phyloP scores from a whole-genome alignment of 139 green algal species.

The Ulvella scutata region DNA sequence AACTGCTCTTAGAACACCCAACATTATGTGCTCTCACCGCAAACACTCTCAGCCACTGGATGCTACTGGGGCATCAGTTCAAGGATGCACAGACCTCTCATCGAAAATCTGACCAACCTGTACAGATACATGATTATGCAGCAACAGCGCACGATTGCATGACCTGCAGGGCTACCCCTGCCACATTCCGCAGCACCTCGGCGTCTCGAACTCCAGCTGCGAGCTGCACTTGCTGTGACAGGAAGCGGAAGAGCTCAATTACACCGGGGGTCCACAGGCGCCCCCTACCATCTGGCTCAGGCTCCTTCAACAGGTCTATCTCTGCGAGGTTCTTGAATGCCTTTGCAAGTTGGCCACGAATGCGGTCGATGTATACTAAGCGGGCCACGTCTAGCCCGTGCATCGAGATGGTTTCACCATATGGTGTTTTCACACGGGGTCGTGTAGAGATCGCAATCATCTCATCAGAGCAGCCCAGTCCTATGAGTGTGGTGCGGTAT shows the following conservation, averaged over 20 bases:
- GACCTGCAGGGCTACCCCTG: background rate
- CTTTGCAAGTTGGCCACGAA: background rate
- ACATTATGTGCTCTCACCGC: too few species aligned
- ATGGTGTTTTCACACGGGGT: background rate
- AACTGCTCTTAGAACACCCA: too few species aligned
- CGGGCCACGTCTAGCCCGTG: background rate
- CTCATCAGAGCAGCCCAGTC: background rate
- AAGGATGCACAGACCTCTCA: too few species aligned
- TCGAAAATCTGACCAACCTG: too few species aligned
- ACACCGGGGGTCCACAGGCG: background rate
- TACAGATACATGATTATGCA: too few species aligned
- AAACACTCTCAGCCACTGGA: too few species aligned
- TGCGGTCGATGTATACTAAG: slow-evolving; percentile 2
- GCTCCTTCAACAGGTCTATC: background rate
- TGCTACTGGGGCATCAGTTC: too few species aligned
- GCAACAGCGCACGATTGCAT: slow-evolving; percentile 2
- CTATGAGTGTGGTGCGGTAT: background rate
- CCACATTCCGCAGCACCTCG: background rate
- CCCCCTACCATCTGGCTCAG: background rate
- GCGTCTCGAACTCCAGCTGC: background rate
- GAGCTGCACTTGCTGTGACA: background rate
- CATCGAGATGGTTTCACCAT: background rate
- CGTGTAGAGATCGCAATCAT: background rate
- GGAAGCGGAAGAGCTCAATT: background rate
- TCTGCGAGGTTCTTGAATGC: background rate